These are phyloP conservation scores for Penicillium sp. DNA, from an alignment of 2,329 filamentous ascomycete genomes.

Conservation along the genomic window DNA sequence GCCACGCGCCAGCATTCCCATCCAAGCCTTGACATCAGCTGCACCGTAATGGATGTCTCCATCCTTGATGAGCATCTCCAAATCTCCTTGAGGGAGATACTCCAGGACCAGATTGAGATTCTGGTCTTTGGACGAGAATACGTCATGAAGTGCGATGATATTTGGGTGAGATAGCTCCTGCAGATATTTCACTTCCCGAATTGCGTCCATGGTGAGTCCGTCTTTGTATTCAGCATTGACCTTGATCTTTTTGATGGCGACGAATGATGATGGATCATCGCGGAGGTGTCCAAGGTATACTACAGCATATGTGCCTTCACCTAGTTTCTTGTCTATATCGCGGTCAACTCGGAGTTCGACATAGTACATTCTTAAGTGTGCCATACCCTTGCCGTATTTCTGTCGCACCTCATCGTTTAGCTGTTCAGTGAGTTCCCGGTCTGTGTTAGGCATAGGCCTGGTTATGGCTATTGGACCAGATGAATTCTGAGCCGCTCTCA, in stretches of 20 bases:
- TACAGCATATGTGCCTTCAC: slow-evolving; percentile 94
- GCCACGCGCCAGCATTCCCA: slow-evolving; percentile 90
- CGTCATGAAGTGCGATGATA: slow-evolving; percentile 86
- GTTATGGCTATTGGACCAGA: slow-evolving; percentile 16
- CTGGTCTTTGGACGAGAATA: slow-evolving; percentile 94
- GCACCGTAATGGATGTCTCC: slow-evolving; percentile 76
- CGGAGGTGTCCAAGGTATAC: slow-evolving; percentile 86
- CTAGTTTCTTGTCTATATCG: slow-evolving; percentile 73
- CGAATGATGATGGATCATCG: slow-evolving; percentile 65
- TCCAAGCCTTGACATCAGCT: slow-evolving; percentile 96
- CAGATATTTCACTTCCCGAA: slow-evolving; percentile 92
- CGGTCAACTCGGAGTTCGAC: neutral
- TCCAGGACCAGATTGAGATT: slow-evolving; percentile 96
- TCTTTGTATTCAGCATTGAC: slow-evolving; percentile 67
- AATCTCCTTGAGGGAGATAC: slow-evolving; percentile 86
- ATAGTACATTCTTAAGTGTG: neutral
- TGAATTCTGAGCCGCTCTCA: slow-evolving; percentile 34
- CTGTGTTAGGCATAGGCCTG: slow-evolving; percentile 21
- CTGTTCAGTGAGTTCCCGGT: slow-evolving; percentile 62
- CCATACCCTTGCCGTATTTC: slow-evolving; percentile 81
- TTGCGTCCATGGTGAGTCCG: slow-evolving; percentile 88
- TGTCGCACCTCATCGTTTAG: slow-evolving; percentile 77
- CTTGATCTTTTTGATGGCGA: slow-evolving; percentile 65
- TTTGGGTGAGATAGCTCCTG: slow-evolving; percentile 94
- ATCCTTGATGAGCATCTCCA: slow-evolving; percentile 92